These are phyloP conservation scores for Hydnum rufescens DNA, from an alignment of 768 basidiomycete species.

Conservation along the genomic window DNA sequence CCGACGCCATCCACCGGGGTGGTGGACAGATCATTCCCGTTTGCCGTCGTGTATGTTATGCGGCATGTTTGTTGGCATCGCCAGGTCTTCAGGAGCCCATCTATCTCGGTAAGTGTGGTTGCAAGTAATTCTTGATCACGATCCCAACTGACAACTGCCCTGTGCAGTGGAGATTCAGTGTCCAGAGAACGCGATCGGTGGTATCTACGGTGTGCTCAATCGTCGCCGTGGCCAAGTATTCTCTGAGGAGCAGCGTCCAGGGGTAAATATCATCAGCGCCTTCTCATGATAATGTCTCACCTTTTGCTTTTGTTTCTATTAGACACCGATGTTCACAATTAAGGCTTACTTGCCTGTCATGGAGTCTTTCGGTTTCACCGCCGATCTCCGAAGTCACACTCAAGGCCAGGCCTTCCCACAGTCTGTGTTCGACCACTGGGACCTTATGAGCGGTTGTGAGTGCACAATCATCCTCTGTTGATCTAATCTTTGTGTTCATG, in stretches of 20 bases:
- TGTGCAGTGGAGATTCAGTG: slow-evolving; percentile 84
- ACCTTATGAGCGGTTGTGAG: slow-evolving; percentile 63
- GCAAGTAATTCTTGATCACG: neutral
- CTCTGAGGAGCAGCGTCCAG: slow-evolving; percentile 87
- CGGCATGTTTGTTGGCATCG: slow-evolving; percentile 77
- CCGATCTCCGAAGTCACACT: slow-evolving; percentile 79
- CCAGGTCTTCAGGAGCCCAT: slow-evolving; percentile 92
- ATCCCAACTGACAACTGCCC: slow-evolving; percentile 9
- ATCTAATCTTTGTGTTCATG: neutral
- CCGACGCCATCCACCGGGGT: slow-evolving; percentile 98
- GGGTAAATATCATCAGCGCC: slow-evolving; percentile 17
- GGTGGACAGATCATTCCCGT: slow-evolving; percentile 98
- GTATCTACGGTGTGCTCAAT: slow-evolving; percentile 88
- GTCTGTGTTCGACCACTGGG: slow-evolving; percentile 84
- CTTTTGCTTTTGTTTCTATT: neutral
- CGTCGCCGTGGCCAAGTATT: slow-evolving; percentile 97
- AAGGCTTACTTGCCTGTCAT: slow-evolving; percentile 88
- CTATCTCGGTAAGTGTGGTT: slow-evolving; percentile 49
- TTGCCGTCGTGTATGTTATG: slow-evolving; percentile 89
- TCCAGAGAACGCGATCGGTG: slow-evolving; percentile 92
- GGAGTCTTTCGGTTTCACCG: slow-evolving; percentile 96
- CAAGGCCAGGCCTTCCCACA: slow-evolving; percentile 98
- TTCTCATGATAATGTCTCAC: neutral
- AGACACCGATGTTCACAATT: slow-evolving; percentile 96
- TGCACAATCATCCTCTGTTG: slow-evolving; percentile 7